Percentiles rank a stretch among this genome's conserved stretches.
These are phyloP conservation scores for Globisporangium recalcitrans DNA, from an alignment of 352 stramenopile species.

Conservation along the genomic window DNA sequence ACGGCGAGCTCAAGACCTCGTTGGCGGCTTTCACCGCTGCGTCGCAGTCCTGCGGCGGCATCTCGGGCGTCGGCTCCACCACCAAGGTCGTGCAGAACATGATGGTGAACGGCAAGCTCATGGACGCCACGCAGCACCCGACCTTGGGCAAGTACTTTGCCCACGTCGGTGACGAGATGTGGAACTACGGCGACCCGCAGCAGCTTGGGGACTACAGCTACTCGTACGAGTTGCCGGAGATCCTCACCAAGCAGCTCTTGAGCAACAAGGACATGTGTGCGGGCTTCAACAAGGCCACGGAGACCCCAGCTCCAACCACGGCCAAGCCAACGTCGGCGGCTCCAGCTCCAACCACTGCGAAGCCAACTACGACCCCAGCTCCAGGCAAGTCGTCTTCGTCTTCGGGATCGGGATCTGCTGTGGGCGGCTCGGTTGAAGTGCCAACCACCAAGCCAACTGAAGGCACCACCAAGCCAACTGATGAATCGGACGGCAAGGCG, in stretches of 20 bases:
- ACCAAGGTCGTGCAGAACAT: conserved; percentile 38
- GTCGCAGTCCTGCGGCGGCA: conserved; percentile 38
- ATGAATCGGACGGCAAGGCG: conserved; percentile 3
- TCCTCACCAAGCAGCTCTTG: conserved; percentile 54
- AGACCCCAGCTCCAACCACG: conserved; percentile 17
- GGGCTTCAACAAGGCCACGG: conserved; percentile 28
- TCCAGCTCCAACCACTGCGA: neutral
- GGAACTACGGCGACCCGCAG: conserved; percentile 54
- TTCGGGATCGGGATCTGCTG: conserved; percentile 6
- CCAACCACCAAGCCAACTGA: conserved; percentile 7
- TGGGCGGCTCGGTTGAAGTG: conserved; percentile 1
- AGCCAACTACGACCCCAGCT: neutral
- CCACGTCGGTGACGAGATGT: conserved; percentile 44
- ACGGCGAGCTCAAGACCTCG: conserved; percentile 33
- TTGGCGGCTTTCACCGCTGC: conserved; percentile 32
- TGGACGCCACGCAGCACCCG: conserved; percentile 54
- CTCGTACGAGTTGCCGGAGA: conserved; percentile 55
- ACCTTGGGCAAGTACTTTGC: conserved; percentile 56
- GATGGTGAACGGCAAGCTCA: conserved; percentile 30
- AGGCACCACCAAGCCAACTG: neutral
- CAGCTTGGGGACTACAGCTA: conserved; percentile 67
- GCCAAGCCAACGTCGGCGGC: conserved; percentile 17
- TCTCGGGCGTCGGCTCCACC: conserved; percentile 36
- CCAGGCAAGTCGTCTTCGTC: neutral
- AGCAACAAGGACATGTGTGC: conserved; percentile 63